Evolutionary conservation across 139 green algal species (phyloP), one percentile per base, ranked within the genome.

Genomic region (Tetratostichococcus sp.): DNA sequence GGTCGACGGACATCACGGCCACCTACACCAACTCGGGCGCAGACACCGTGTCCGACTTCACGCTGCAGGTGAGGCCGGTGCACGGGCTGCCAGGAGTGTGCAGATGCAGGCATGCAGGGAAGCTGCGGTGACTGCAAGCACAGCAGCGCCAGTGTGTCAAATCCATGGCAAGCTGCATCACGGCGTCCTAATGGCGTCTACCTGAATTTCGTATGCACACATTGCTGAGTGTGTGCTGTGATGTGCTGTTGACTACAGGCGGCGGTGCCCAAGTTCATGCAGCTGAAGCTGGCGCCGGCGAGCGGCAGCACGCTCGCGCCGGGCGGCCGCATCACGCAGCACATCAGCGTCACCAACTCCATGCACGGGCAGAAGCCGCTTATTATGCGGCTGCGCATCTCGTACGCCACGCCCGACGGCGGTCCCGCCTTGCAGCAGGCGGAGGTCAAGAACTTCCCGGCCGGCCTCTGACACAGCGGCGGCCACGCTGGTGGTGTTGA

Each of bases 261-360:
- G 1, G 94, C 94, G 2, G 94, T 98, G 59, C 94, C 94, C 73
- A 98, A 98, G 83, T 89, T 90, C 69, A 91, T 94, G 86, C 80
- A 91, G 74, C 79, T 97, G 22, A 77, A 78, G 74, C 79, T 98
- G 70, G 89, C 96, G 43, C 87, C 94, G 1, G 91, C 94, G 5
- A 87, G 39, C 43, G 82, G 81, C 43, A 81, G 35, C 16, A 43
- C 75, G 4, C 73, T 97, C 65, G 65, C 82, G 2, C 58, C 90
- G 0, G 43, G 32, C 65, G 70, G 70, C 26, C 59, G 25, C 5
- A 84, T 93, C 22, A 91, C 75, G 1, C 94, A 98, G 82, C 74
- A 59, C 3, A 77, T 98, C n/a, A 78, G 83, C 35, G 75, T 98
- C 30, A 91, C 79, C 77, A 98, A 98, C 86, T 88, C 67, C 28